These are phyloP conservation scores for Geoglossum cookeanum DNA, from an alignment of 2,329 filamentous ascomycete genomes.

Conservation along the genomic window DNA sequence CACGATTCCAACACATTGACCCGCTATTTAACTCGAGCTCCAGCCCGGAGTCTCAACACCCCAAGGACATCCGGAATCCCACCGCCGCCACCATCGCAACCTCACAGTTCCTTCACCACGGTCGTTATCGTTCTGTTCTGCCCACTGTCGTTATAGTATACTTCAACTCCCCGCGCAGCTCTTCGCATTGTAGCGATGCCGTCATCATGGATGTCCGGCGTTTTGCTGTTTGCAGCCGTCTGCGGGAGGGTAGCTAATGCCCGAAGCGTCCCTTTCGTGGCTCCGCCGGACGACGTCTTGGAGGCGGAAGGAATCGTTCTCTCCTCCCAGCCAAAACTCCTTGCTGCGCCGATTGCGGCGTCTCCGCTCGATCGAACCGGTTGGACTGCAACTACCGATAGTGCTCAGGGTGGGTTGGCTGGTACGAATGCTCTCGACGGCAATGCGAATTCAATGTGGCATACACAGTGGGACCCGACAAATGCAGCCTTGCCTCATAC, in stretches of 20 bases:
- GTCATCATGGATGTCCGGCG: neutral
- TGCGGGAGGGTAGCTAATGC: neutral
- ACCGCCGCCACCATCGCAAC: too few relatives aligned
- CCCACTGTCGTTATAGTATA: neutral
- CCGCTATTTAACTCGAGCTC: too few relatives aligned
- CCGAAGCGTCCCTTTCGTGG: neutral
- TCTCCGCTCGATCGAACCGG: slow-evolving; percentile 10
- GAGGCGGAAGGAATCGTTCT: neutral
- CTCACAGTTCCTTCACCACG: too few relatives aligned
- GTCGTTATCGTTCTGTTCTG: too few relatives aligned
- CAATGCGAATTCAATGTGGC: slow-evolving; percentile 17
- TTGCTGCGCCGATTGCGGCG: neutral
- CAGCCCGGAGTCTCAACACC: too few relatives aligned
- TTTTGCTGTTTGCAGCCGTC: neutral
- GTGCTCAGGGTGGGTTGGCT: slow-evolving; percentile 12
- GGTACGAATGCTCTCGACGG: slow-evolving; percentile 16
- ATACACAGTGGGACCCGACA: slow-evolving; percentile 14
- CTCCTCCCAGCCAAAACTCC: too few relatives aligned
- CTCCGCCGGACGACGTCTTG: neutral
- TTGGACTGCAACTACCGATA: slow-evolving; percentile 16
- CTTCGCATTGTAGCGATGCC: neutral
- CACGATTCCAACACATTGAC: too few relatives aligned
- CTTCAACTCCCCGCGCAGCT: neutral
- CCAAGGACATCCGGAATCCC: too few relatives aligned
- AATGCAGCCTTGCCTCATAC: slow-evolving; percentile 15